A percentile compares a stretch with the other conserved stretches of the same genome.
phyloP scores from a whole-genome alignment of 176 grass and related monocot species.

The Eragrostis nindensis region DNA sequence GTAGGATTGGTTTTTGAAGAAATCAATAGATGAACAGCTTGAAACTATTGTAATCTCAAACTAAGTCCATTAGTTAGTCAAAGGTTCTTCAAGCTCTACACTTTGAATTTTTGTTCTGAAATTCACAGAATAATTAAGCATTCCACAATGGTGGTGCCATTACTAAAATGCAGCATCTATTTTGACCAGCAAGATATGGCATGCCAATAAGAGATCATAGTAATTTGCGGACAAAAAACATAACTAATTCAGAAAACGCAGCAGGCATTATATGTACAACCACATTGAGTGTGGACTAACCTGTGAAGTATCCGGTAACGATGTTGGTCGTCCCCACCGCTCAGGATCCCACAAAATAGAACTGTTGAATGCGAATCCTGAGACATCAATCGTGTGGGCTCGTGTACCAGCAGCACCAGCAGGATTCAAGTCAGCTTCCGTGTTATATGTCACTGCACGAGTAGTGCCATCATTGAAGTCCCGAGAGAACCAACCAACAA shows the following conservation, averaged over 20 bases:
- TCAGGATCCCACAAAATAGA: slow-evolving; percentile 91
- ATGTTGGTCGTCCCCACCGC: slow-evolving; percentile 78
- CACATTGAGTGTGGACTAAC: slow-evolving; percentile 41
- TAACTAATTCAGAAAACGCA: background rate
- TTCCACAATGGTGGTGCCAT: background rate
- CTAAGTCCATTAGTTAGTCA: background rate
- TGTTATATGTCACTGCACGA: slow-evolving; percentile 59
- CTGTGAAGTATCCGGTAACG: slow-evolving; percentile 89
- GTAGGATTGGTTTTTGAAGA: slow-evolving; percentile 15
- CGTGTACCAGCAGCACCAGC: slow-evolving; percentile 46
- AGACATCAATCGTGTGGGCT: slow-evolving; percentile 56
- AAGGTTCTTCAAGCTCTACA: slow-evolving; percentile 7
- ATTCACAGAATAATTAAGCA: background rate
- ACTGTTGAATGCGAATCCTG: slow-evolving; percentile 87
- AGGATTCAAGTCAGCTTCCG: slow-evolving; percentile 41
- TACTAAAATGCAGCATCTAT: slow-evolving; percentile 21
- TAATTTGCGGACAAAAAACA: background rate
- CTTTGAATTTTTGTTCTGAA: background rate
- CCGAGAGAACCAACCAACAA: slow-evolving; percentile 81
- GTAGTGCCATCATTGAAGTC: slow-evolving; percentile 56
- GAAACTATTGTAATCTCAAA: slow-evolving; percentile 21
- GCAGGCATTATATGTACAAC: background rate
- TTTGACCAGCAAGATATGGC: background rate
- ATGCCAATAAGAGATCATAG: background rate
- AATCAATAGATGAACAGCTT: slow-evolving; percentile 28